Evolutionary conservation across 1,284 basidiomycete genomes (phyloP), one percentile per base, ranked within the genome.

Genomic region (Puccinia coronata): DNA sequence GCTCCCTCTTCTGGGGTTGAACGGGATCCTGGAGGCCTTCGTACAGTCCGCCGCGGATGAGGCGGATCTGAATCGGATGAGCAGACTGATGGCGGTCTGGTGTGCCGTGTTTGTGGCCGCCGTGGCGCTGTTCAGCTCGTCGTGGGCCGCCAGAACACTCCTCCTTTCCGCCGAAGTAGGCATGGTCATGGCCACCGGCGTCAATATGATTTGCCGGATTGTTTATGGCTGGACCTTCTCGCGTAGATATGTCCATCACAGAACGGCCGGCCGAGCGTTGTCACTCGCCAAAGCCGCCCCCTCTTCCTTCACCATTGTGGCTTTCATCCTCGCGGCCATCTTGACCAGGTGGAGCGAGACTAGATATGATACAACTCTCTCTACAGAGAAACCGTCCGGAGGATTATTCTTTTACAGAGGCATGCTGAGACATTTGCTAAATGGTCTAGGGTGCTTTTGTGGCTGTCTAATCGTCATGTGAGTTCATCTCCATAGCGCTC

Each of bases 11-110:
- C 89, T 98, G 84, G 92, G 92, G 4, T 87, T 93, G 83, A 98
- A 98, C 85, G 95, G 95, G 3, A 90, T 93, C 0, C 88, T 96
- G 31, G 95, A 98, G 86, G 92, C 94, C 0, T 96, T 96, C 87
- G 89, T 95, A 83, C 90, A 92, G 1, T 92, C 93, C 74, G 91
- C 91, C 0, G 92, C 93, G 3, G 88, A 88, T 1, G 88, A 90
- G 0, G 83, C 86, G 1, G 91, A 93, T 85, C 86, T 95, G 6
- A 89, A 88, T 71, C 85, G 85, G 8, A 93, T 94, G 85, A 92
- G 91, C 83, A 87, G 88, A 87, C 83, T 83, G 77, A 83, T 91
- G 83, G 83, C 82, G 28, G 69, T 55, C 11, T 84, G 74, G 39
- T 82, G 82, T 23, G 73, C 73, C 5, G 74, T 79, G 4, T 80